Evolutionary conservation across 2,329 filamentous ascomycete genomes (phyloP), one percentile per base, ranked within the genome.

Genomic region (Trichoderma lentiforme): DNA sequence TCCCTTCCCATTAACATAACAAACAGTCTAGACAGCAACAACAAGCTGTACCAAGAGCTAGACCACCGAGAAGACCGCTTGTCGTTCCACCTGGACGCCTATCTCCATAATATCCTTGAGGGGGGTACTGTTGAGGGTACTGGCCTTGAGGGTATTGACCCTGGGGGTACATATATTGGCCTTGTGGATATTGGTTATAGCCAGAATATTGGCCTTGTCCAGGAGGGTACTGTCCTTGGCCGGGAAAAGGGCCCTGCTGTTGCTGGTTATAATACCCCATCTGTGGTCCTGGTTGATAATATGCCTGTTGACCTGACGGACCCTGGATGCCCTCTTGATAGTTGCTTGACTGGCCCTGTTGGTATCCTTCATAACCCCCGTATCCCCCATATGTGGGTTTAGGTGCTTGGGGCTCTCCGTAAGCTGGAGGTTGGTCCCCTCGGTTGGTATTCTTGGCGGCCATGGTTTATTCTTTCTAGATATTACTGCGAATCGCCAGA

Each of bases 21-120:
- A 89, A 77, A 58, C 83, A 81, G 74, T 89, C 87, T 76, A 89
- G 77, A 77, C 87, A 89, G 80, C 87, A 89, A 78, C 87, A 89
- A 78, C 87, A 89, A 1, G 87, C 87, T 73, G 87, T 77, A 74
- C 82, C 82, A 18, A 85, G 87, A 18, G 88, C 75, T 68, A 88
- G 77, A 56, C 84, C 85, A 39, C 83, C 83, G 56, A 87, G 75
- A 69, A 83, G 74, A 60, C 84, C 81, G 30, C 78, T 74, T 71
- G 75, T 76, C 9, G 75, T 76, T 21, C 62, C 63, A 15, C 36
- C 51, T 12, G 34, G n/a, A 36, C 21, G 56, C n/a, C 62, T 34
- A 57, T 79, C 78, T 61, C 79, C 79, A 74, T 83, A 83, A 6
- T 80, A 79, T n/a, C 79, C 82, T 34, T 81, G 80, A 34, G 77